Evolutionary conservation across 306 rosid genomes (phyloP).

Genomic region (Acacia melanoxylon): DNA sequence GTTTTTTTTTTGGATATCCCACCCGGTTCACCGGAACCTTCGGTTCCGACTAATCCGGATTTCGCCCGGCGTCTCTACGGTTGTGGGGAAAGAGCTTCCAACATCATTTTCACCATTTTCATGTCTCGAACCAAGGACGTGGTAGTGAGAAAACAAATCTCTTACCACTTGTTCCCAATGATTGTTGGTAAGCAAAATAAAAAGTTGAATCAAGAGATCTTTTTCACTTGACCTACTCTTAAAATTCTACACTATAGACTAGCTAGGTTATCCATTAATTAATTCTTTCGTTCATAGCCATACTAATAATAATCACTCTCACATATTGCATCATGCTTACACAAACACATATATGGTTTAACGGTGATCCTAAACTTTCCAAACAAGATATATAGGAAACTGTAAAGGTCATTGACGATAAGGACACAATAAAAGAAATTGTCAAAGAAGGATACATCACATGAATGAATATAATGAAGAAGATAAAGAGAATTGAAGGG

Average conservation of each 20-base stretch:
- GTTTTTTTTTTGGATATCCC: too few species aligned
- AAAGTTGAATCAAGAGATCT: neutral
- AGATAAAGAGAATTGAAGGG: neutral
- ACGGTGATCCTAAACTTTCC: neutral
- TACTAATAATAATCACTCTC: neutral
- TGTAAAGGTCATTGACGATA: neutral
- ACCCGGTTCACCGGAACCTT: too few species aligned
- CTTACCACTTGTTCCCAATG: too few species aligned
- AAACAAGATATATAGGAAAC: neutral
- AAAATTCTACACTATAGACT: neutral
- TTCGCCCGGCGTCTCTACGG: too few species aligned
- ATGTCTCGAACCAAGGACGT: too few species aligned
- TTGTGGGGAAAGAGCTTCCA: too few species aligned
- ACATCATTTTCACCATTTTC: too few species aligned
- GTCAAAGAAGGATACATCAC: constrained; percentile 8
- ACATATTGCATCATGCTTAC: neutral
- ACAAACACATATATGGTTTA: neutral
- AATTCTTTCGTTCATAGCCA: neutral
- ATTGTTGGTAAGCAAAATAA: neutral
- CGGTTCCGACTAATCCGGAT: too few species aligned
- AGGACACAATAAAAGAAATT: constrained; percentile 5
- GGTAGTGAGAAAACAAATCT: too few species aligned
- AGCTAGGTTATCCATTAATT: neutral
- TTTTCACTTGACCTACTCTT: neutral
- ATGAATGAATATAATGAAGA: neutral